Base-by-base conservation (phyloP, 2,329 filamentous ascomycete genomes). In the Paraphaeosphaeria sporulosa region DNA sequence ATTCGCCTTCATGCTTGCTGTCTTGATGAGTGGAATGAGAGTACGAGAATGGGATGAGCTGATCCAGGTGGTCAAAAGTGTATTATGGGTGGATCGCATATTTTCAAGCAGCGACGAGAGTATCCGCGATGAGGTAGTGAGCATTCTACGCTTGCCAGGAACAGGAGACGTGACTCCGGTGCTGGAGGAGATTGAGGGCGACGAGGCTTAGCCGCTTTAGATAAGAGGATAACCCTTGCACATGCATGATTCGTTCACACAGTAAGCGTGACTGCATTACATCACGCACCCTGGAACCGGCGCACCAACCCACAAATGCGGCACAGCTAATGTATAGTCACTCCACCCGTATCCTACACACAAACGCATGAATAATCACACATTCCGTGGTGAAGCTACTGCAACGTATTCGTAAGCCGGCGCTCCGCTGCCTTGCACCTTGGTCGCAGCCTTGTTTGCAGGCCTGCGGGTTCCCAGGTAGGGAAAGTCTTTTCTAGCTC, bases 51-150 rank as follows among this genome's bases (percentile, higher is more conserved):
- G 72, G 71, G 58, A 67, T 2, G 66, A 66, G 9, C 42, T 74
- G 13, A 63, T 75, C 61, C n/a, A 58, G 7, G 50, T 70, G 21
- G 63, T 75, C 6, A 72, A 73, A 44, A 54, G 59, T 19, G 68
- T 75, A 6, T 36, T 74, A n/a, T 76, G 73, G 72, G 67, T 71
- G 12, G 72, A 75, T 9, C 59, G 56, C n/a, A 58, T 74, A 10
- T 73, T 68, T 58, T 58, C 50, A 38, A 63, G 64, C 12, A 71
- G 62, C 21, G 70, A 74, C 15, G 62, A 68, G 5, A 44, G 64
- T 38, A 63, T 75, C 25, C 60, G 63, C n/a, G 64, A 71, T 21
- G 70, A 72, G 36, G 69, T 74, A 19, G 64, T 74, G 66, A 50
- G 66, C 5, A 68, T 71, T 47, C 49, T 68, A 5, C 64, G 64